These are phyloP conservation scores for Mycena filopes DNA, from an alignment of 768 basidiomycete genomes.

Conservation along the genomic window DNA sequence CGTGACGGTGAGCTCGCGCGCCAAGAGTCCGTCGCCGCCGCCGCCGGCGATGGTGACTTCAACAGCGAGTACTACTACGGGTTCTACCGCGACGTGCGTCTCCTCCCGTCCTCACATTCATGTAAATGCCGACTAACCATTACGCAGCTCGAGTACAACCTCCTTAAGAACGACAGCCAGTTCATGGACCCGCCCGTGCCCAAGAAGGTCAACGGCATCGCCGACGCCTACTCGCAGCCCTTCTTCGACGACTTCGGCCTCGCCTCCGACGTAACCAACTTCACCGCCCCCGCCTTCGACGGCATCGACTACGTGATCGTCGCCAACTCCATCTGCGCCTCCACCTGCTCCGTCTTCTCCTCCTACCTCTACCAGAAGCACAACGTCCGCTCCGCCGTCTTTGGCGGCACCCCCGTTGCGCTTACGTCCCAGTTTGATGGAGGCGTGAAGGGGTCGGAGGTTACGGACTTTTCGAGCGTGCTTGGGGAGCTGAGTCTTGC, in stretches of 20 bases:
- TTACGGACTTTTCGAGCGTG: conserved; percentile 19
- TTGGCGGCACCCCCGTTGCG: conserved; percentile 29
- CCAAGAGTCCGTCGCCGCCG: conserved; percentile 13
- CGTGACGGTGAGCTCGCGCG: conserved; percentile 7
- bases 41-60: conserved; percentile 6
- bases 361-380: conserved; percentile 27
- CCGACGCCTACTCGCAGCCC: conserved; percentile 28
- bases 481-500: conserved; percentile 22
- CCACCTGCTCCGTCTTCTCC: conserved; percentile 27
- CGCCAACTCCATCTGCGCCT: conserved; percentile 30
- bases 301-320: conserved; percentile 29
- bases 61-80: conserved; percentile 26
- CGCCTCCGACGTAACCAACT: conserved; percentile 18
- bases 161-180: conserved; percentile 22
- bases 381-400: conserved; percentile 23
- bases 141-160: conserved; percentile 18
- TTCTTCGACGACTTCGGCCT: conserved; percentile 35
- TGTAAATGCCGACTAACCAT: neutral
- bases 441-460: conserved; percentile 32
- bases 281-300: conserved; percentile 22
- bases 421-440: conserved; percentile 24
- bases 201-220: conserved; percentile 27
- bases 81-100: conserved; percentile 20
- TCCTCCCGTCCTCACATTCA: too few relatives aligned
- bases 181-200: conserved; percentile 33